These are phyloP conservation scores for Apiotrichum siamense DNA, from an alignment of 1,284 basidiomycete species.

Conservation along the genomic window DNA sequence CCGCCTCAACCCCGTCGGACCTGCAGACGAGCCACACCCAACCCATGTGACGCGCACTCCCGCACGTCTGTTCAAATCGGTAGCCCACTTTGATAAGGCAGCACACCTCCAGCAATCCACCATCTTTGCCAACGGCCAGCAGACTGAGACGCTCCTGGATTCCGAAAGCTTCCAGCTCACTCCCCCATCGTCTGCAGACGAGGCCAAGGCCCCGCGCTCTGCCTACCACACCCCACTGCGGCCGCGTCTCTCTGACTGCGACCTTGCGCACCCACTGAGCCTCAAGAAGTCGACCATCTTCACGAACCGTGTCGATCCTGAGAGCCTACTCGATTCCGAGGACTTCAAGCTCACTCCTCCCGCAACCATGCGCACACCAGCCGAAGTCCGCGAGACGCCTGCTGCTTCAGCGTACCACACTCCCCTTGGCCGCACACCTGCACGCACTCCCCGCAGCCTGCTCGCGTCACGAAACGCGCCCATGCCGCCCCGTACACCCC, in stretches of 20 bases:
- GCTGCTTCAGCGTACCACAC: too few relatives aligned
- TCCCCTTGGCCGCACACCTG: not conserved
- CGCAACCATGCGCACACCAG: not conserved
- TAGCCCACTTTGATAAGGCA: not conserved
- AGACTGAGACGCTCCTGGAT: constrained; percentile 3
- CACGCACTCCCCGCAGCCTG: not conserved
- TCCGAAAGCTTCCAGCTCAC: constrained; percentile 13
- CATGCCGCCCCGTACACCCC: not conserved
- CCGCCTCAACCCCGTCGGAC: not conserved
- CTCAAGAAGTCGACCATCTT: constrained; percentile 2
- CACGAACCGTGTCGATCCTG: not conserved
- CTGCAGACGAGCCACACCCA: too few relatives aligned
- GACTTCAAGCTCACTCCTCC: constrained; percentile 16
- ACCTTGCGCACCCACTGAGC: not conserved
- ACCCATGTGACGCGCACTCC: not conserved
- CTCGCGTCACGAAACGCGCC: not conserved
- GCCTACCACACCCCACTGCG: not conserved
- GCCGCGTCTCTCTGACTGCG: not conserved
- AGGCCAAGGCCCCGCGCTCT: not conserved
- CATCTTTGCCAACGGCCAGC: not conserved
- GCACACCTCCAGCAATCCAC: not conserved
- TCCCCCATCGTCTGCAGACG: constrained; percentile 1
- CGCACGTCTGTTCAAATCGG: not conserved
- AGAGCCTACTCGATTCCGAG: constrained; percentile 8
- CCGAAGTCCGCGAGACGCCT: not conserved